Percentiles rank a stretch among this genome's conserved stretches.
Conservation (phyloP, 768 basidiomycete genomes). For the Tulasnella sp. region DNA sequence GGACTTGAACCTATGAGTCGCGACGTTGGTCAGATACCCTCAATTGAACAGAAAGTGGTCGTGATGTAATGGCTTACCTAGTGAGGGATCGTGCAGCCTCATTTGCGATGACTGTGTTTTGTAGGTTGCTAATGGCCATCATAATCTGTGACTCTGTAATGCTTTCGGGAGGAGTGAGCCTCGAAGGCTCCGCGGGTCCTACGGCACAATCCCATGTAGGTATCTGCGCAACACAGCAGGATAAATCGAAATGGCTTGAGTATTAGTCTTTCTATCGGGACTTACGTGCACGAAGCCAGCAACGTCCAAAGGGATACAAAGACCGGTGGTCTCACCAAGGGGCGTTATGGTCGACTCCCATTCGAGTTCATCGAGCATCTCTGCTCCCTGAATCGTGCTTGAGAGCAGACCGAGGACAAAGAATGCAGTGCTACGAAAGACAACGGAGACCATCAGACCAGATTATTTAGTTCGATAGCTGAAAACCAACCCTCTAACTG, state of each 20-base stretch:
- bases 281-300: slow-evolving; percentile 69
- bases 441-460: not conserved
- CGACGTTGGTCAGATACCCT: not conserved
- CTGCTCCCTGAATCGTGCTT: slow-evolving; percentile 82
- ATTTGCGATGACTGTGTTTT: slow-evolving; percentile 92
- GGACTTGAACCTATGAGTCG: slow-evolving; percentile 52
- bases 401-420: slow-evolving; percentile 90
- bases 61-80: slow-evolving; percentile 37
- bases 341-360: slow-evolving; percentile 91
- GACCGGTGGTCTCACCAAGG: slow-evolving; percentile 73
- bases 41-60: not conserved
- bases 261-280: not conserved
- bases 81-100: slow-evolving; percentile 84
- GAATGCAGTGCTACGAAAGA: slow-evolving; percentile 68
- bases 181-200: not conserved
- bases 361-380: slow-evolving; percentile 80
- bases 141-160: slow-evolving; percentile 73
- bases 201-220: slow-evolving; percentile 48
- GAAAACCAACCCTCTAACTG: slow-evolving; percentile 75
- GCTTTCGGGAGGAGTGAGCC: slow-evolving; percentile 49
- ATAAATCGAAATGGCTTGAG: not conserved
- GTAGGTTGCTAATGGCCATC: slow-evolving; percentile 83
- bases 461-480: not conserved
- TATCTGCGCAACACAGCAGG: slow-evolving; percentile 35
- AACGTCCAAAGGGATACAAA: slow-evolving; percentile 83